Evolutionary conservation across 2,329 filamentous ascomycete species (phyloP).

Genomic region (Exophiala dermatitidis): DNA sequence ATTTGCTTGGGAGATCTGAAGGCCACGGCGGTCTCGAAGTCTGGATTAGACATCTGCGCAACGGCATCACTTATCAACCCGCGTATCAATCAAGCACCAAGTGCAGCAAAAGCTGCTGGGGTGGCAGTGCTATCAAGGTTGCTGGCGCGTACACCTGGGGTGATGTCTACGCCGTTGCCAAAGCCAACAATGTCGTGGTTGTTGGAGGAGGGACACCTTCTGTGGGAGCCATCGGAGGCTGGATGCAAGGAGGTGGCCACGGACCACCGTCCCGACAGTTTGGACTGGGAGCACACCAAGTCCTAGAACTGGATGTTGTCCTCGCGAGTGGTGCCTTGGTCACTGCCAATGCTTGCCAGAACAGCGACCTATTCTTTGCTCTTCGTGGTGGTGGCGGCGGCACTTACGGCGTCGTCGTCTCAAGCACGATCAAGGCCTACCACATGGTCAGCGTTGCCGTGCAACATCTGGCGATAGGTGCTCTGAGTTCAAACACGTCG

Average conservation of each 20-base stretch:
- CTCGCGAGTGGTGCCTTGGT: conserved; percentile 24
- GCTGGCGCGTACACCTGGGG: conserved; percentile 31
- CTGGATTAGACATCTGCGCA: conserved; percentile 30
- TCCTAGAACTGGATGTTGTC: conserved; percentile 29
- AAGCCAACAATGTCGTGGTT: conserved; percentile 28
- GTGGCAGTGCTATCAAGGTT: conserved; percentile 29
- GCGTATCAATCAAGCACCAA: conserved; percentile 22
- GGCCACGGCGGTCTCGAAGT: conserved; percentile 31
- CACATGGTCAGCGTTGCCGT: conserved; percentile 33
- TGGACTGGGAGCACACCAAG: conserved; percentile 28
- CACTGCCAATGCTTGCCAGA: conserved; percentile 12
- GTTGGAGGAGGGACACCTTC: conserved; percentile 29
- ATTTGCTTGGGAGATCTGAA: conserved; percentile 26
- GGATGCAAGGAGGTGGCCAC: conserved; percentile 31
- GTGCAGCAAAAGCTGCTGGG: conserved; percentile 30
- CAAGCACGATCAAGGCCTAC: conserved; percentile 40
- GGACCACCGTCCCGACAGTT: conserved; percentile 24
- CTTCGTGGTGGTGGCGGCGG: conserved; percentile 50
- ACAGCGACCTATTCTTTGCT: conserved; percentile 44
- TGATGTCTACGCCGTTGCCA: conserved; percentile 31
- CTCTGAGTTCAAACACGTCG: conserved; percentile 19
- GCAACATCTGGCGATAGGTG: conserved; percentile 28
- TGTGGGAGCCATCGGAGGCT: conserved; percentile 27
- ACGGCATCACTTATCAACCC: conserved; percentile 29
- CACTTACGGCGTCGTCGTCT: conserved; percentile 39